A percentile compares a stretch with the other conserved stretches of the same genome.
Evolutionary conservation across 2,329 filamentous ascomycete species (phyloP).

Genomic region (Colletotrichum orchidophilum): DNA sequence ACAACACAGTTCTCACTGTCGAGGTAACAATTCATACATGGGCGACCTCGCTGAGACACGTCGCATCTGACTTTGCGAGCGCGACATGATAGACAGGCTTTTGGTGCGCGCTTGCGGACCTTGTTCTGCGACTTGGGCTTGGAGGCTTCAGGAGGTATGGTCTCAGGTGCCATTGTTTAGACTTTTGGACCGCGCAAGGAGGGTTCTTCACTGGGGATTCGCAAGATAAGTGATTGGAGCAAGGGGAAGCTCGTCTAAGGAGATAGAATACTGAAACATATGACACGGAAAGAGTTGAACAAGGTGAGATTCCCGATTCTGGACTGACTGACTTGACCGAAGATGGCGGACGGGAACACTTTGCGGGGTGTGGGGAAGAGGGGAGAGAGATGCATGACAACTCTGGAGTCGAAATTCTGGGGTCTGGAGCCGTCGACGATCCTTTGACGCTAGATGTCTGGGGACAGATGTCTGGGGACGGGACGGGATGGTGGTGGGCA

Average conservation of each 20-base stretch:
- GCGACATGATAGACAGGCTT: conserved; percentile 60
- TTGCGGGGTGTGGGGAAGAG: conserved; percentile 40
- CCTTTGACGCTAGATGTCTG: conserved; percentile 21
- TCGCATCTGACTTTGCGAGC: conserved; percentile 62
- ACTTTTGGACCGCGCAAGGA: not conserved
- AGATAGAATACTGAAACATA: conserved; percentile 15
- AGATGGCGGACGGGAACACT: conserved; percentile 17
- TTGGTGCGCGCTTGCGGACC: conserved; percentile 56
- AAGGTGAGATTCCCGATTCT: conserved; percentile 10
- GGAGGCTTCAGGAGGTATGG: conserved; percentile 36
- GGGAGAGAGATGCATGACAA: conserved; percentile 20
- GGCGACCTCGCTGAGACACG: conserved; percentile 57
- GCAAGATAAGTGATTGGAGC: not conserved
- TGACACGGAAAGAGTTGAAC: conserved; percentile 23
- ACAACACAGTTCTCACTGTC: conserved; percentile 57
- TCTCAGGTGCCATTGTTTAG: conserved; percentile 30
- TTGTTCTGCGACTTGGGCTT: conserved; percentile 46
- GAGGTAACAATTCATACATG: conserved; percentile 63
- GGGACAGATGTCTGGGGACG: too few species aligned
- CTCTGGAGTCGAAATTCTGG: conserved; percentile 10
- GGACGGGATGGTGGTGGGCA: conserved; percentile 9
- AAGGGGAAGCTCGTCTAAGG: conserved; percentile 22
- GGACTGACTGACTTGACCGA: conserved; percentile 13
- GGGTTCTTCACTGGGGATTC: not conserved
- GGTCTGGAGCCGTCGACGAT: conserved; percentile 28